A percentile compares a stretch with the other conserved stretches of the same genome.
phyloP scores from a whole-genome alignment of 2,329 filamentous ascomycete species.

The Tothia fuscella region DNA sequence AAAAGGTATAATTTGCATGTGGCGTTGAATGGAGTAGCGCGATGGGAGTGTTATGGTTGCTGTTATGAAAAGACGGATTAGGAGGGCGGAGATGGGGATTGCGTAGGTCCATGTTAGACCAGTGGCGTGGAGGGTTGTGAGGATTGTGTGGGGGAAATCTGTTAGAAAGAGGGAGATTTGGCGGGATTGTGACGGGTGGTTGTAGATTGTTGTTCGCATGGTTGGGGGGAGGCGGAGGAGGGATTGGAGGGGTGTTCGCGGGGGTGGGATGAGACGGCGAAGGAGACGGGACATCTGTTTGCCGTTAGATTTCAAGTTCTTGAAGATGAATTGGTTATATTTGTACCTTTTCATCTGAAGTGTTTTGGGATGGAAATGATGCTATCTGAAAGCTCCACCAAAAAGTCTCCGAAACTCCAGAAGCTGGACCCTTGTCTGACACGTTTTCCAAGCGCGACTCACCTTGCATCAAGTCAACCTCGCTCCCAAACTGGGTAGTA shows the following conservation, averaged over 20 bases:
- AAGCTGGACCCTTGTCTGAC: background rate
- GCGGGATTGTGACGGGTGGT: background rate
- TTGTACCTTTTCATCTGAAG: background rate
- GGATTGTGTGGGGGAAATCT: conserved; percentile 28
- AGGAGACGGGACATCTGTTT: background rate
- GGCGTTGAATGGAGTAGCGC: conserved; percentile 27
- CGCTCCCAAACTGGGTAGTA: background rate
- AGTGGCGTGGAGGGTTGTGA: conserved; percentile 28
- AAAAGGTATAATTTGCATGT: conserved; percentile 32
- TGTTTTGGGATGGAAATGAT: background rate
- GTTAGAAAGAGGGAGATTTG: conserved; percentile 18
- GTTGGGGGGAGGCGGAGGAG: background rate
- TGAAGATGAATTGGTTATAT: background rate
- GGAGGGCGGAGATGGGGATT: conserved; percentile 42
- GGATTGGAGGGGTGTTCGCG: background rate
- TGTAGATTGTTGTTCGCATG: background rate
- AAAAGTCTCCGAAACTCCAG: background rate
- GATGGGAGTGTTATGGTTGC: conserved; percentile 35
- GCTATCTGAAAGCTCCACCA: background rate
- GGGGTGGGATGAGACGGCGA: background rate
- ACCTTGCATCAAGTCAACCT: background rate
- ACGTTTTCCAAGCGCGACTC: background rate
- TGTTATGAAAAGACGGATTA: conserved; percentile 36
- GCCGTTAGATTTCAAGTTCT: background rate
- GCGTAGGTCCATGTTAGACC: conserved; percentile 42